A percentile compares a stretch with the other conserved stretches of the same genome.
phyloP scores from a whole-genome alignment of 1,139 yeast genomes.

The Magnusiomyces tetraspermus region DNA sequence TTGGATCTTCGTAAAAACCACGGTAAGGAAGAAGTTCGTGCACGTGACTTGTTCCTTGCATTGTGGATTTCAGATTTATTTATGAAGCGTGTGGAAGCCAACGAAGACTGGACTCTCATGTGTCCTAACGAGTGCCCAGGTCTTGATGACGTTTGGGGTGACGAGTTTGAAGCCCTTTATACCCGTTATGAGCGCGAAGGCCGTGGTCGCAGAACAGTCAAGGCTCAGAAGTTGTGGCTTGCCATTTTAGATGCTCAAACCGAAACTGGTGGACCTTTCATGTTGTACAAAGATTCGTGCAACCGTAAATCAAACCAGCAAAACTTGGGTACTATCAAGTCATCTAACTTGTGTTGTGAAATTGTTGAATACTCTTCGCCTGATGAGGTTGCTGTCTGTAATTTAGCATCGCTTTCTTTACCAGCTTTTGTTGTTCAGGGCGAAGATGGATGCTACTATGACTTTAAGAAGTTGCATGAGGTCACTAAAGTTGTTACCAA shows the following conservation, averaged over 20 bases:
- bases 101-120: constrained; percentile 66
- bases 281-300: constrained; percentile 76
- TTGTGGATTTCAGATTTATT: constrained; percentile 78
- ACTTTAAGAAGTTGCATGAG: constrained; percentile 51
- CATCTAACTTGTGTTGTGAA: constrained; percentile 76
- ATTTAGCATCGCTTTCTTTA: constrained; percentile 68
- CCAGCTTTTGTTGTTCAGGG: constrained; percentile 47
- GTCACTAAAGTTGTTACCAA: constrained; percentile 53
- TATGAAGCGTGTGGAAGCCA: constrained; percentile 63
- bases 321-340: constrained; percentile 69
- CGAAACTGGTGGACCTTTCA: constrained; percentile 78
- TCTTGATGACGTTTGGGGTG: constrained; percentile 59
- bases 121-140: constrained; percentile 76
- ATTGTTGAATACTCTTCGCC: constrained; percentile 70
- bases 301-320: constrained; percentile 65
- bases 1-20: constrained; percentile 68
- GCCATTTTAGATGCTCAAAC: constrained; percentile 70
- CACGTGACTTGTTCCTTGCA: constrained; percentile 74
- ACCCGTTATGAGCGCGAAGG: constrained; percentile 54
- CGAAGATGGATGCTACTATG: constrained; percentile 37
- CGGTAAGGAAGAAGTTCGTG: constrained; percentile 76
- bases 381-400: constrained; percentile 75
- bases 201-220: constrained; percentile 47
- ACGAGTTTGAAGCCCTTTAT: constrained; percentile 54
- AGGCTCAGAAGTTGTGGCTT: constrained; percentile 71